Evolutionary conservation across 768 basidiomycete genomes (phyloP), one percentile per base, ranked within the genome.

Genomic region (Lentinus tigrinus): DNA sequence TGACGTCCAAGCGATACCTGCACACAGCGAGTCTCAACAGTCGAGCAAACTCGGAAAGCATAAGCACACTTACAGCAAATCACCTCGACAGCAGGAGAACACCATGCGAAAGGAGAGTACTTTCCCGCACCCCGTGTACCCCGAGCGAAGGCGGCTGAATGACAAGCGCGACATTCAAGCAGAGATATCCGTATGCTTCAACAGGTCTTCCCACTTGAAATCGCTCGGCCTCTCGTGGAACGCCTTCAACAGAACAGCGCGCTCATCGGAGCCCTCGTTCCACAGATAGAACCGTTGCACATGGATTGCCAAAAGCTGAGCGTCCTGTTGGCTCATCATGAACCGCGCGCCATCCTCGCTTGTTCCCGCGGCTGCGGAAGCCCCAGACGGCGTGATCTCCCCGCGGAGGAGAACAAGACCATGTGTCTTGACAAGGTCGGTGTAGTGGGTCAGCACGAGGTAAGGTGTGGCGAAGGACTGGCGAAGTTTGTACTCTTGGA

Each of bases 401-500:
- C 96, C 97, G 17, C 94, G 80, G 73, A 98, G 78, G 4, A 99
- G 82, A 2, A 98, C 92, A 44, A 90, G 70, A 11, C 84, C 86
- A 66, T 98, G 93, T 4, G 89, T 85, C 26, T 80, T 72, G 1
- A 87, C 84, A 5, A 99, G 75, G 66, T 98, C 95, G 49, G 95
- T 89, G 73, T 98, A 98, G 71, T 92, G 85, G 4, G 95, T 98
- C 38, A 98, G 67, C 23, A 91, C 89, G 24, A 99, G 80, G 69
- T 93, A 91, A 1, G 96, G 95, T 4, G 93, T 95, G 7, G 97
- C 91, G 71, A 88, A 98, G 17, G 88, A 80, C 52, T 81, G 81
- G 39, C 89, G 86, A 56, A 85, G 73, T 72, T 97, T 96, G 82
- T 93, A 99, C 74, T 98, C 96, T 63, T 90, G 88, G 42, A 98